Evolutionary conservation across 306 rosid species (phyloP).

Genomic region (Glycine tomentella): DNA sequence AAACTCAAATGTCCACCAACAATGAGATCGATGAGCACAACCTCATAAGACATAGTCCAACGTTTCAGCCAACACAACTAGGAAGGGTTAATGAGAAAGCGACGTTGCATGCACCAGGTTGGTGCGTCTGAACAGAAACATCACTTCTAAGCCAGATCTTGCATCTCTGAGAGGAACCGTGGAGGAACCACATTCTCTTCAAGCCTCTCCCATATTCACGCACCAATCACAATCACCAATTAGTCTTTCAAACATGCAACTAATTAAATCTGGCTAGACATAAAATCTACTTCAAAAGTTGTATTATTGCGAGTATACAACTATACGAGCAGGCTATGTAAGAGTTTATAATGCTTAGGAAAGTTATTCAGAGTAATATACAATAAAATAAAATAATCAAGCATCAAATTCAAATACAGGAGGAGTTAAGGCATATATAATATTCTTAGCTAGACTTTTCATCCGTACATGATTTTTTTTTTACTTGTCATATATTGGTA

Average conservation of each 20-base stretch:
- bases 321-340: neutral
- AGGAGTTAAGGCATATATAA: neutral
- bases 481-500: neutral
- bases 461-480: too few species aligned
- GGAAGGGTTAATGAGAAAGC: slow-evolving; percentile 29
- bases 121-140: too few species aligned
- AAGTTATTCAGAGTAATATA: neutral
- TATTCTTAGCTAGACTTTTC: neutral
- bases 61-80: neutral
- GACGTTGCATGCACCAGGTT: neutral
- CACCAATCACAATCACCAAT: neutral
- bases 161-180: neutral
- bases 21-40: neutral
- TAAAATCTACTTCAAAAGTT: neutral
- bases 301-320: neutral
- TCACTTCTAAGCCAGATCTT: slow-evolving; percentile 32
- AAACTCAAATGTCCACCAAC: neutral
- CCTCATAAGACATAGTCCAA: slow-evolving; percentile 1
- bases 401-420: neutral
- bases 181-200: neutral
- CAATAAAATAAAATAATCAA: neutral
- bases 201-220: neutral
- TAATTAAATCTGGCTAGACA: too few species aligned
- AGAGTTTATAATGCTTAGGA: neutral
- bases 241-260: neutral